Evolutionary conservation across 306 rosid genomes (phyloP).

Genomic region (Datisca glomerata): DNA sequence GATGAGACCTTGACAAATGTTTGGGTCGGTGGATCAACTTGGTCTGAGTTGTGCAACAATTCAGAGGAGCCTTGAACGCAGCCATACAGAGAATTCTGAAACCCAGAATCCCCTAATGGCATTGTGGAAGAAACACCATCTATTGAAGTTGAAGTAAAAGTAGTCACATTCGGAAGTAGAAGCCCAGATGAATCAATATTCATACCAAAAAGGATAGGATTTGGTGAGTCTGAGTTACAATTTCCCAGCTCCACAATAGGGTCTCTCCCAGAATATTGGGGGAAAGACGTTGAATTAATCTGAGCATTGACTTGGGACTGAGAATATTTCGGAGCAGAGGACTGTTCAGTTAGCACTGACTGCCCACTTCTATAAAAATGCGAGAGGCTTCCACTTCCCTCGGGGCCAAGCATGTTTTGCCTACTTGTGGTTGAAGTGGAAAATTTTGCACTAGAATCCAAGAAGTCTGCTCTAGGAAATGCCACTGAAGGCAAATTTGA

Average conservation of each 20-base stretch:
- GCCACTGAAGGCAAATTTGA: slow-evolving; percentile 53
- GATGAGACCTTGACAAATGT: slow-evolving; percentile 90
- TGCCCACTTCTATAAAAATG: slow-evolving; percentile 48
- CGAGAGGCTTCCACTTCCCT: slow-evolving; percentile 47
- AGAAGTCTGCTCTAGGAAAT: slow-evolving; percentile 40
- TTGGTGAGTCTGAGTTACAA: slow-evolving; percentile 42
- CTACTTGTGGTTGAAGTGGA: slow-evolving; percentile 33
- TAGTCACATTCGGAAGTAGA: slow-evolving; percentile 55
- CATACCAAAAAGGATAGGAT: slow-evolving; percentile 60
- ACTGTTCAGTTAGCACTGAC: slow-evolving; percentile 41
- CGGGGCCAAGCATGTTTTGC: slow-evolving; percentile 49
- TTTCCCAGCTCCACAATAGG: slow-evolving; percentile 32
- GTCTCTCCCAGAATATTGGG: slow-evolving; percentile 40
- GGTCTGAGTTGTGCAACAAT: slow-evolving; percentile 56
- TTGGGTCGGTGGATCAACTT: slow-evolving; percentile 42
- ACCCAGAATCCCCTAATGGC: slow-evolving; percentile 58
- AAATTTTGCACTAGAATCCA: slow-evolving; percentile 51
- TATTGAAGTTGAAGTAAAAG: slow-evolving; percentile 33
- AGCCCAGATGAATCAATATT: slow-evolving; percentile 82
- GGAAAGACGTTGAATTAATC: slow-evolving; percentile 38
- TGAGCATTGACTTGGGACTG: slow-evolving; percentile 40
- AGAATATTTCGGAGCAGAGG: slow-evolving; percentile 40
- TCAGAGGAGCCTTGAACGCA: slow-evolving; percentile 59
- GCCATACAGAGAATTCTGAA: slow-evolving; percentile 45
- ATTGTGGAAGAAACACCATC: slow-evolving; percentile 44